phyloP scores from a whole-genome alignment of 805 yeast species.

The Priceomyces medius region DNA sequence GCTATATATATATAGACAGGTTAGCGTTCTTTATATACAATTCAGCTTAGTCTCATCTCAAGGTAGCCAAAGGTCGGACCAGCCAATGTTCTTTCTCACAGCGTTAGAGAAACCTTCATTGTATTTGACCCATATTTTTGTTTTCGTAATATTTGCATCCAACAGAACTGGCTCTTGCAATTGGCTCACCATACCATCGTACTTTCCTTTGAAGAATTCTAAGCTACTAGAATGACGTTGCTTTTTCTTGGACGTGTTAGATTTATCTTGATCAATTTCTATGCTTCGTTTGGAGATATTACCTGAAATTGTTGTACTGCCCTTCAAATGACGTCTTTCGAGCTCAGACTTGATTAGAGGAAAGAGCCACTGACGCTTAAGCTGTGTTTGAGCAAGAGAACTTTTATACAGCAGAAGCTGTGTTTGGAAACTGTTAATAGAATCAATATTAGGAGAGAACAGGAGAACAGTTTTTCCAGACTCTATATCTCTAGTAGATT shows the following conservation, averaged over 20 bases:
- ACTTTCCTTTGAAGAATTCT: conserved; percentile 39
- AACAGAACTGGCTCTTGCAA: conserved; percentile 16
- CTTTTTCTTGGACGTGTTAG: conserved; percentile 15
- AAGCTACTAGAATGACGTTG: conserved; percentile 30
- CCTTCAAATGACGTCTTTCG: conserved; percentile 18
- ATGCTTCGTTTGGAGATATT: conserved; percentile 9
- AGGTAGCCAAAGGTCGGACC: conserved; percentile 62
- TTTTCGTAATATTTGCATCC: conserved; percentile 36
- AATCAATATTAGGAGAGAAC: conserved; percentile 36
- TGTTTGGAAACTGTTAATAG: conserved; percentile 25
- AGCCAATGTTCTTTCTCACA: conserved; percentile 76
- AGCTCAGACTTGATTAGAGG: conserved; percentile 37
- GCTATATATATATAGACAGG: too few species aligned
- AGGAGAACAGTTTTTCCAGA: conserved; percentile 27
- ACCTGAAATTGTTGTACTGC: conserved; percentile 1
- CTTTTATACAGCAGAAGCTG: conserved; percentile 14
- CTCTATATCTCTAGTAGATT: conserved; percentile 33
- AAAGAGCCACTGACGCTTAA: conserved; percentile 32
- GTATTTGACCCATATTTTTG: conserved; percentile 76
- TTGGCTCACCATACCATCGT: conserved; percentile 34
- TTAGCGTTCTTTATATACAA: too few species aligned
- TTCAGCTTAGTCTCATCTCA: neutral
- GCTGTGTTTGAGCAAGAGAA: conserved; percentile 22
- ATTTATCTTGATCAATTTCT: conserved; percentile 9
- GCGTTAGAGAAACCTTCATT: conserved; percentile 93